Percentiles rank a stretch among this genome's conserved stretches.
Evolutionary conservation across 495 filamentous ascomycete genomes (phyloP).

Genomic region (Darksidea phi): DNA sequence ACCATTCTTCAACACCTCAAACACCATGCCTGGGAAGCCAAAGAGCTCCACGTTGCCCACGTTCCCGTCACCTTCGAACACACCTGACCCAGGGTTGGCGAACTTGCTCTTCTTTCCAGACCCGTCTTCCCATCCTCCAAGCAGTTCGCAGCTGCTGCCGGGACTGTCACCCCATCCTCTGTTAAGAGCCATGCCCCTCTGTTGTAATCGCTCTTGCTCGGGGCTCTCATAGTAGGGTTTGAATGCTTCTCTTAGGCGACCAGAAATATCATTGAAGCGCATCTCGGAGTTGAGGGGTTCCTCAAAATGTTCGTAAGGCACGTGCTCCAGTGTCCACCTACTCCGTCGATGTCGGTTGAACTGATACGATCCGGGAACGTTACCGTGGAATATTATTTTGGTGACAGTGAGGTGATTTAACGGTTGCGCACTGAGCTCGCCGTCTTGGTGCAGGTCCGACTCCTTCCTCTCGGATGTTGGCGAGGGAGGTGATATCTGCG

Average conservation of each 20-base stretch:
- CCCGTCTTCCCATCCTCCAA: constrained; percentile 92
- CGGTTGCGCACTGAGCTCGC: constrained; percentile 41
- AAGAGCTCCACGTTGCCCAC: constrained; percentile 82
- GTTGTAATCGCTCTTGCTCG: constrained; percentile 61
- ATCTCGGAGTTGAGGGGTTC: constrained; percentile 68
- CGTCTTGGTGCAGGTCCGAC: constrained; percentile 21
- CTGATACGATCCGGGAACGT: constrained; percentile 91
- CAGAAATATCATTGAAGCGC: constrained; percentile 66
- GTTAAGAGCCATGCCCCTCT: constrained; percentile 83
- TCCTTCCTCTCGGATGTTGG: constrained; percentile 40
- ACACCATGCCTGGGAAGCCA: constrained; percentile 89
- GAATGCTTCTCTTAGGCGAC: constrained; percentile 68
- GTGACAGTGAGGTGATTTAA: constrained; percentile 70
- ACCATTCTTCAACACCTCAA: constrained; percentile 93
- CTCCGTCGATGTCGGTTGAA: constrained; percentile 93
- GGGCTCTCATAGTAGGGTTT: constrained; percentile 61
- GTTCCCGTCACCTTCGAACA: constrained; percentile 46
- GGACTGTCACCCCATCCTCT: constrained; percentile 89
- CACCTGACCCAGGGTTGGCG: constrained; percentile 23
- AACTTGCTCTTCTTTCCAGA: constrained; percentile 73
- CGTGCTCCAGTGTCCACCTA: constrained; percentile 75
- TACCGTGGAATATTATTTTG: constrained; percentile 87
- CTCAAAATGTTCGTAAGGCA: constrained; percentile 30
- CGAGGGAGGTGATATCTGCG: constrained; percentile 64
- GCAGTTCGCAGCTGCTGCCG: constrained; percentile 82